Percentiles rank a stretch among this genome's conserved stretches.
Conservation (phyloP, 805 yeast genomes). For the Komagataella mondaviorum region DNA sequence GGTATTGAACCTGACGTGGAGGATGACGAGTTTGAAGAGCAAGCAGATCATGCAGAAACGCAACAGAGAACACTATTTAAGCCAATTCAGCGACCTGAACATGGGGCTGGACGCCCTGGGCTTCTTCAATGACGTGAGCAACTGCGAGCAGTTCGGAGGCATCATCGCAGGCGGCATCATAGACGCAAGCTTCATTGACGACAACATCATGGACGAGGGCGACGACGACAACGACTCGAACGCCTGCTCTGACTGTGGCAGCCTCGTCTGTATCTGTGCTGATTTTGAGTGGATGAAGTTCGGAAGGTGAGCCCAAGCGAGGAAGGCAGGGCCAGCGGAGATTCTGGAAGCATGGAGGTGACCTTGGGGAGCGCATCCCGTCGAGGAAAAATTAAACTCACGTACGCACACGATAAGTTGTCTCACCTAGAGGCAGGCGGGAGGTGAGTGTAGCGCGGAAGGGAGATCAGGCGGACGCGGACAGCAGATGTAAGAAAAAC, state of each 20-base stretch:
- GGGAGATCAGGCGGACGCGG: no score
- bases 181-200: not conserved
- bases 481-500: no score
- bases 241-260: not conserved
- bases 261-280: not conserved
- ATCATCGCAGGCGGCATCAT: not conserved
- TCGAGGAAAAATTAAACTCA: not conserved
- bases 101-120: not conserved
- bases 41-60: not conserved
- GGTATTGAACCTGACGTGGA: conserved; percentile 21
- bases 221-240: not conserved
- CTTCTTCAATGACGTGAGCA: not conserved
- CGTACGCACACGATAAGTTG: no score
- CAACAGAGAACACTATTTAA: not conserved
- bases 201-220: not conserved
- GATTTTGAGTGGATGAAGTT: not conserved
- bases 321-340: not conserved
- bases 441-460: no score
- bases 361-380: not conserved
- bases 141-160: not conserved
- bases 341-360: not conserved
- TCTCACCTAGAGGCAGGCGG: not conserved
- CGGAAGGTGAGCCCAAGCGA: not conserved
- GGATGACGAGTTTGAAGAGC: conserved; percentile 3
- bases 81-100: not conserved